Base-by-base conservation (phyloP, 371 early-diverging fungal genomes). In the Mycotypha africana region DNA sequence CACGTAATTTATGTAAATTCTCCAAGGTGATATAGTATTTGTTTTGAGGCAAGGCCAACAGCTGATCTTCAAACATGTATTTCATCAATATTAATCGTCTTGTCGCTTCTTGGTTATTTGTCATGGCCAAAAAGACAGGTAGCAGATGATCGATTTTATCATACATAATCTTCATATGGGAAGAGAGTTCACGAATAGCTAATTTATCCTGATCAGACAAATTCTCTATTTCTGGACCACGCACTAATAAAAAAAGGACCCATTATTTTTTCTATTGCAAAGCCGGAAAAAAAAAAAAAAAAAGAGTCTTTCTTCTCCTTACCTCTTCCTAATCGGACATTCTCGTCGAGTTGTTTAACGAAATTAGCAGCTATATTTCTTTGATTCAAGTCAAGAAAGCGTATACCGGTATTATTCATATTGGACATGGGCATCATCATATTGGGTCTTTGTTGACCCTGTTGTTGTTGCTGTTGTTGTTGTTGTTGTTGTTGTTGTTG, bases 61-160 rank as follows among this genome's bases (percentile, higher is more conserved):
- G 47, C 42, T 81, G 81, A 42, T 77, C 79, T 47, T 81, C 70
- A 53, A 77, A 74, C 72, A 78, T 67, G 42, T 70, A 70, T 49
- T 81, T 81, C 78, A 81, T 74, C 44, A 76, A 44, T 22, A 78
- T 74, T 16, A 81, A 47, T 3, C 75, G 61, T 20, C 60, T 36
- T 5, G 76, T 70, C 3, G 77, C 74, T 31, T 72, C 72, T 2
- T 44, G 28, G 34, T 69, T 71, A 28, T 39, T 38, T 7, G 72
- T 71, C 44, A 71, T 23, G 3, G 76, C 67, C 33, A 61, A 67
- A 49, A 75, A 71, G 1, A 69, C 42, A 1, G 76, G 76, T 25
- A 75, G 51, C 12, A 75, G 58, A 12, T 64, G 57, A 32, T 68
- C 73, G 12, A 68, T 44, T 21, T 59, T 62, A 26, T 59, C 45